Percentiles rank a stretch among this genome's conserved stretches.
phyloP scores from a whole-genome alignment of 805 yeast species.

The Saccharomyces paradoxus region DNA sequence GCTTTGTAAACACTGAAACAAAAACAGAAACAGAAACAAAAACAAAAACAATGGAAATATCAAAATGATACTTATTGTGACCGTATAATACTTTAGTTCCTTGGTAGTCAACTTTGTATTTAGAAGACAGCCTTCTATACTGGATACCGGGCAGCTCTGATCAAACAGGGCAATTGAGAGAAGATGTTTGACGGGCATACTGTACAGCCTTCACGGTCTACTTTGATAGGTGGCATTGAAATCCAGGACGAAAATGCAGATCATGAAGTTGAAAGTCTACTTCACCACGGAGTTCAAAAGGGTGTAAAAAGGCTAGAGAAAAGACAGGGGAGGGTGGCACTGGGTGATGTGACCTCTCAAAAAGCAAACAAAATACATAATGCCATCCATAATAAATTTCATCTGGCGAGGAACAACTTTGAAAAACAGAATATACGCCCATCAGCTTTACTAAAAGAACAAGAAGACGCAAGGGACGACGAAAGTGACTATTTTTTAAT shows the following conservation, averaged over 20 bases:
- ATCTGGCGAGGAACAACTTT: neutral
- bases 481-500: neutral
- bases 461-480: neutral
- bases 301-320: neutral
- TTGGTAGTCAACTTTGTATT: neutral
- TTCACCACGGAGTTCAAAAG: neutral
- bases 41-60: neutral
- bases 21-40: neutral
- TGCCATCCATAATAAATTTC: neutral
- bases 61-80: neutral
- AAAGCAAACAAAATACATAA: slow-evolving; percentile 2
- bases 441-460: neutral
- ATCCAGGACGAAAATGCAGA: neutral
- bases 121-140: neutral
- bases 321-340: slow-evolving; percentile 7
- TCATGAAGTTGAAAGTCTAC: neutral
- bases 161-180: neutral
- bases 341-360: slow-evolving; percentile 18
- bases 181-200: neutral
- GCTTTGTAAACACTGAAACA: neutral
- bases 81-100: neutral
- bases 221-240: neutral
- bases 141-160: neutral
- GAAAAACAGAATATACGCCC: neutral
- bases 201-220: neutral